Conservation (phyloP, 768 basidiomycete genomes). For the Mycena capillaripes region DNA sequence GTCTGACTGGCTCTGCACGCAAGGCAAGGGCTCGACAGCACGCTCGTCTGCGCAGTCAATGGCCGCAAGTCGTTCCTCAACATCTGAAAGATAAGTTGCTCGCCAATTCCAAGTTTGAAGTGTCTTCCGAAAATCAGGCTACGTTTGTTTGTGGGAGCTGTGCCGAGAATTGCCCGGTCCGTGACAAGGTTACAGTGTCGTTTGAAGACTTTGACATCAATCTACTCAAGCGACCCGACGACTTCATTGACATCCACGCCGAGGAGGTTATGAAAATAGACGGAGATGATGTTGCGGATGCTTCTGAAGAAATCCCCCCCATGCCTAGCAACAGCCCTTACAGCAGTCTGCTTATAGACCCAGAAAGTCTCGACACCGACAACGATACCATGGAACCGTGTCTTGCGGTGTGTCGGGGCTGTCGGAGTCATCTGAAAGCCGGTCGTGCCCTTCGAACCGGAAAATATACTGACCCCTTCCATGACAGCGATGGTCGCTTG, state of each 20-base stretch:
- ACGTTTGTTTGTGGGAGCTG: not conserved
- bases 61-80: not conserved
- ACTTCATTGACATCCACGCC: not conserved
- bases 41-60: not conserved
- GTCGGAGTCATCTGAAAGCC: not conserved
- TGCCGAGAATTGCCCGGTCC: not conserved
- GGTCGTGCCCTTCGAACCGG: not conserved
- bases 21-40: not conserved
- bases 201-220: slow-evolving; percentile 1
- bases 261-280: not conserved
- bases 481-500: slow-evolving; percentile 23
- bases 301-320: not conserved
- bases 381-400: not conserved
- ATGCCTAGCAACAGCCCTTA: not conserved
- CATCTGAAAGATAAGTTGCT: not conserved
- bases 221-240: not conserved
- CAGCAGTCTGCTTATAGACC: not conserved
- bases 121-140: not conserved
- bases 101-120: not conserved
- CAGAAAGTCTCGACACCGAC: not conserved
- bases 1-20: not conserved
- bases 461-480: slow-evolving; percentile 17
- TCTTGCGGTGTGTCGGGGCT: not conserved
- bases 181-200: not conserved
- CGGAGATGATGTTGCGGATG: not conserved